Evolutionary conservation across 2,329 filamentous ascomycete species (phyloP).

Genomic region (Stagonosporopsis tanaceti): DNA sequence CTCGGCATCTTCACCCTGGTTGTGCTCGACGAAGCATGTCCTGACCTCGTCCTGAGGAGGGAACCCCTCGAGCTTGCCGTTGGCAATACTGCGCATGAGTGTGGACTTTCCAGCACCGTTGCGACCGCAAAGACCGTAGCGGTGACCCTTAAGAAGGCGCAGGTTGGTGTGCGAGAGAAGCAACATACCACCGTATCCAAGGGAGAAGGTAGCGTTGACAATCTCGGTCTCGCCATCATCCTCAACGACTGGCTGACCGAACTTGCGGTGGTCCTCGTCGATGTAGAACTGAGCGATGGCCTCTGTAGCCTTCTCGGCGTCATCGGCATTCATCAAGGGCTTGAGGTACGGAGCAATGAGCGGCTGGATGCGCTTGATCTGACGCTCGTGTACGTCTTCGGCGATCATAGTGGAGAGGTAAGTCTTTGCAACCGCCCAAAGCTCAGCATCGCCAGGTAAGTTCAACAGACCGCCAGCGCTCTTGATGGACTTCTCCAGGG

Average conservation of each 20-base stretch:
- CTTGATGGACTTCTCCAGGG: conserved; percentile 80
- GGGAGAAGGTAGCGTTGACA: conserved; percentile 96
- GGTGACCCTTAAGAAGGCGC: conserved; percentile 91
- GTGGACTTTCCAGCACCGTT: conserved; percentile 99
- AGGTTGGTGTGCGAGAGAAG: conserved; percentile 95
- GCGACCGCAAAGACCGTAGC: conserved; percentile 94
- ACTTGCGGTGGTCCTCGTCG: conserved; percentile 86
- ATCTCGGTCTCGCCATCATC: conserved; percentile 95
- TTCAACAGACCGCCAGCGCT: conserved; percentile 69
- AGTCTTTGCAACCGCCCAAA: conserved; percentile 71
- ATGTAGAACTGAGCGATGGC: conserved; percentile 80
- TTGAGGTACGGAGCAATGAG: conserved; percentile 79
- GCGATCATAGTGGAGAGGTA: conserved; percentile 87
- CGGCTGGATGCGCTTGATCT: conserved; percentile 73
- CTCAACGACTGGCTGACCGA: conserved; percentile 82
- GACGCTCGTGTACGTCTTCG: conserved; percentile 85
- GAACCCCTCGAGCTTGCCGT: conserved; percentile 96
- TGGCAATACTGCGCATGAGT: conserved; percentile 94
- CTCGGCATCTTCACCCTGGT: conserved; percentile 97
- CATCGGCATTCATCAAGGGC: conserved; percentile 69
- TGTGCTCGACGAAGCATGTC: conserved; percentile 98
- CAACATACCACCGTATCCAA: conserved; percentile 97
- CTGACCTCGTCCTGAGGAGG: conserved; percentile 89
- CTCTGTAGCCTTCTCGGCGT: conserved; percentile 71
- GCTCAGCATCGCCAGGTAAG: conserved; percentile 66